Evolutionary conservation across 352 stramenopile genomes (phyloP), one percentile per base, ranked within the genome.

Genomic region (Hyphochytrium catenoides): DNA sequence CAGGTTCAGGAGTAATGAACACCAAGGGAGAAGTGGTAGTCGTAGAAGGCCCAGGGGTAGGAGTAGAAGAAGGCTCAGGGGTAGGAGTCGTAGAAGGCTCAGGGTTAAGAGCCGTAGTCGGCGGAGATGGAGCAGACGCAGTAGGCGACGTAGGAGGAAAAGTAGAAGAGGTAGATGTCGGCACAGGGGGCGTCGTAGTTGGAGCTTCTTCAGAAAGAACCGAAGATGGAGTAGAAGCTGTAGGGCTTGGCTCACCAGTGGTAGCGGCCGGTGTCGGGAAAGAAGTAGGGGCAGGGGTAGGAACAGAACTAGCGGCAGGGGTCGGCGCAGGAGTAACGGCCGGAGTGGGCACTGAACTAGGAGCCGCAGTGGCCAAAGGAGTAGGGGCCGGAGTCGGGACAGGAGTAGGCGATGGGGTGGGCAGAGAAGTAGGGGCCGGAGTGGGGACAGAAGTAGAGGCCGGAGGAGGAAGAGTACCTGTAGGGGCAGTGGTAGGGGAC

Each of bases 151-250:
- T 11, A 15, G 8, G 4, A 30, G 33, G 26, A 11, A 25, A n/a
- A 9, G 31, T 11, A 30, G 9, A n/a, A 11, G 31, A 12, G 9
- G 31, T 36, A 12, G 31, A 21, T 28, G 31, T 21, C 31, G 12
- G n/a, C 12, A 21, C 12, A 36, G 31, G 18, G 12, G 31, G 9
- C 9, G 31, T 11, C 11, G 31, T 11, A 27, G 31, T 36, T 36
- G 31, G 31, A 11, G 31, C 31, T 12, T 36, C 31, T n/a, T n/a
- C n/a, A n/a, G n/a, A n/a, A n/a, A n/a, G n/a, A n/a, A n/a, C n/a
- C n/a, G n/a, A n/a, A n/a, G n/a, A n/a, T n/a, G n/a, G n/a, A 36
- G 31, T 36, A 27, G 31, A n/a, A 9, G 31, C 12, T 9, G 31
- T 34, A 4, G 4, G 8, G 4, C 19, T 38, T 8, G 33, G 33